Conservation (phyloP, 2,329 filamentous ascomycete species). For the Drechslerella coelobrocha region DNA sequence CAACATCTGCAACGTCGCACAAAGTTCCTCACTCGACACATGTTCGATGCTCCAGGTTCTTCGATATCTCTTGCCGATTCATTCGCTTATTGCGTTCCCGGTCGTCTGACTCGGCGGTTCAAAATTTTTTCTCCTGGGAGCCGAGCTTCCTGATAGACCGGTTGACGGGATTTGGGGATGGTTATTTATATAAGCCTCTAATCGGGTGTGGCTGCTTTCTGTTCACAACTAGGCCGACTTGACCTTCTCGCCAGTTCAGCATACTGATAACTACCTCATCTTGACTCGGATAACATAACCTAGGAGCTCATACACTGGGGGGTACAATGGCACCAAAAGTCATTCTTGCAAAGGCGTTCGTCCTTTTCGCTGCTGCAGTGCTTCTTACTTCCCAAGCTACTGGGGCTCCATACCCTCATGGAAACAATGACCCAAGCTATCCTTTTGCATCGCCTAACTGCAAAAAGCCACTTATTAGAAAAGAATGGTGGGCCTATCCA, state of each 20-base stretch:
- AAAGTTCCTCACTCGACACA: slow-evolving; percentile 44
- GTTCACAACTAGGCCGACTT: not conserved
- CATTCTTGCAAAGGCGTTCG: not conserved
- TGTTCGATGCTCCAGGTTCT: slow-evolving; percentile 34
- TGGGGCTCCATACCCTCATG: not conserved
- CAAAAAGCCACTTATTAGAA: slow-evolving; percentile 27
- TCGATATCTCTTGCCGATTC: slow-evolving; percentile 15
- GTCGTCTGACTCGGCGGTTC: not conserved
- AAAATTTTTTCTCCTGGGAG: not conserved
- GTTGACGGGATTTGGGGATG: slow-evolving; percentile 3
- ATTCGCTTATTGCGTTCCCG: not conserved
- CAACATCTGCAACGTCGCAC: slow-evolving; percentile 33
- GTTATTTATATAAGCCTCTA: slow-evolving; percentile 24
- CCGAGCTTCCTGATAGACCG: not conserved
- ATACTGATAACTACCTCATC: too few species aligned
- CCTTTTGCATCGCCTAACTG: slow-evolving; percentile 20
- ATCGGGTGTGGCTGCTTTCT: slow-evolving; percentile 3
- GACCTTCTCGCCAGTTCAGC: too few species aligned
- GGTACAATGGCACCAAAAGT: slow-evolving; percentile 18
- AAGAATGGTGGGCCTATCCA: slow-evolving; percentile 31
- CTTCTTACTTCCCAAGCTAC: slow-evolving; percentile 2
- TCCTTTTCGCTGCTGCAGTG: slow-evolving; percentile 7
- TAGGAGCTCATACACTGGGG: too few species aligned
- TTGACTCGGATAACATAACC: too few species aligned
- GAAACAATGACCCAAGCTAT: not conserved